phyloP scores from a whole-genome alignment of 2,329 filamentous ascomycete species.

The Rutstroemia sp. region DNA sequence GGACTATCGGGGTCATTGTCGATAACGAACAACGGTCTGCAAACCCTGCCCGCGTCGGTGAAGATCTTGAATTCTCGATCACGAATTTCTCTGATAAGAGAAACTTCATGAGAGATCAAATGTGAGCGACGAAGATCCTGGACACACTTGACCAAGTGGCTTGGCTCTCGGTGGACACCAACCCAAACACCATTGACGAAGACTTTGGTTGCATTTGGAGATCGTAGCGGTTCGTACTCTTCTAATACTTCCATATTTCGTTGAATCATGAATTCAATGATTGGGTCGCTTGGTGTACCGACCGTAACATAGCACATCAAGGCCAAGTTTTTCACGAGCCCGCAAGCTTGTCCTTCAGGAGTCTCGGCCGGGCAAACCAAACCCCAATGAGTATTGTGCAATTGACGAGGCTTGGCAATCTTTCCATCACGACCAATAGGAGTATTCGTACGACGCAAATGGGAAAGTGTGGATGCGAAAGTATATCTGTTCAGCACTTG shows the following conservation, averaged over 20 bases:
- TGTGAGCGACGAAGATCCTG: slow-evolving; percentile 71
- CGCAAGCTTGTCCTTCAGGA: slow-evolving; percentile 95
- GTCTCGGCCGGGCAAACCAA: slow-evolving; percentile 96
- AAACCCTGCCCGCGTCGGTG: slow-evolving; percentile 91
- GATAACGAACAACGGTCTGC: slow-evolving; percentile 87
- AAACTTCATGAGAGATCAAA: slow-evolving; percentile 85
- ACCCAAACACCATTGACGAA: slow-evolving; percentile 99
- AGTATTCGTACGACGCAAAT: slow-evolving; percentile 95
- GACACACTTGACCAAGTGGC: slow-evolving; percentile 73
- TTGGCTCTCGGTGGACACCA: slow-evolving; percentile 84
- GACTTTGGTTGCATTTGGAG: slow-evolving; percentile 91
- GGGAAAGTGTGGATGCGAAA: slow-evolving; percentile 90
- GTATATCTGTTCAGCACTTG: slow-evolving; percentile 98
- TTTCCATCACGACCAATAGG: slow-evolving; percentile 97
- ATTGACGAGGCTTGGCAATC: slow-evolving; percentile 91
- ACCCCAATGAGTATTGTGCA: slow-evolving; percentile 99
- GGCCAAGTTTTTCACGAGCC: slow-evolving; percentile 94
- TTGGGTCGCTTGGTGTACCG: slow-evolving; percentile 81
- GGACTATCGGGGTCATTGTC: slow-evolving; percentile 72
- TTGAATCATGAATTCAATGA: slow-evolving; percentile 92
- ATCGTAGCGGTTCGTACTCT: slow-evolving; percentile 80
- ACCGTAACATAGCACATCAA: slow-evolving; percentile 99
- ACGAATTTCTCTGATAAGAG: slow-evolving; percentile 89
- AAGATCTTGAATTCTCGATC: slow-evolving; percentile 98
- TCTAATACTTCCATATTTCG: slow-evolving; percentile 94